phyloP scores from a whole-genome alignment of 2,329 filamentous ascomycete species.

The Apiospora malaysiana region DNA sequence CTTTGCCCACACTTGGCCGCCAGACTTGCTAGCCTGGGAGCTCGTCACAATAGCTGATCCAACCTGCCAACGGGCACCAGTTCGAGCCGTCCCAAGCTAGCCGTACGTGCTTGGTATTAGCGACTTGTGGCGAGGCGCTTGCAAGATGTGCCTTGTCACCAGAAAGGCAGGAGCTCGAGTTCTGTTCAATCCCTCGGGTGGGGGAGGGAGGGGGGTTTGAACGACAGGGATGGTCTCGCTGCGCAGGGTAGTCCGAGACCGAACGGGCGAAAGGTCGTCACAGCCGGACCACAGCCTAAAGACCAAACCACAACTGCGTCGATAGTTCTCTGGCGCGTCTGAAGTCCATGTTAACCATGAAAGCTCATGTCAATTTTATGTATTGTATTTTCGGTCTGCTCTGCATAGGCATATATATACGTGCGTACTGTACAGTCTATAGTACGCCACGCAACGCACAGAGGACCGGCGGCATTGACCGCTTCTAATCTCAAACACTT shows the following conservation, averaged over 20 bases:
- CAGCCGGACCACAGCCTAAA: constrained; percentile 9
- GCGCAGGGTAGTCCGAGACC: constrained; percentile 6
- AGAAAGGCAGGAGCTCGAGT: constrained; percentile 16
- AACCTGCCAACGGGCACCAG: constrained; percentile 15
- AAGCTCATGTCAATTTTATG: background rate
- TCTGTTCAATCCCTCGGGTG: background rate
- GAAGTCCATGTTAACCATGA: background rate
- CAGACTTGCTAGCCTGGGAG: background rate
- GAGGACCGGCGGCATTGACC: constrained; percentile 1
- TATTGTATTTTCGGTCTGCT: background rate
- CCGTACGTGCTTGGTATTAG: background rate
- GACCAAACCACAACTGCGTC: constrained; percentile 13
- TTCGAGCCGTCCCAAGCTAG: constrained; percentile 9
- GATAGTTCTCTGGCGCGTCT: constrained; percentile 12
- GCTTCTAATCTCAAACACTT: constrained; percentile 13
- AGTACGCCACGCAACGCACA: background rate
- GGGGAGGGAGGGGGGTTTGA: constrained; percentile 1
- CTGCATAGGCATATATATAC: background rate
- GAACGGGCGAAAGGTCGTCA: constrained; percentile 8
- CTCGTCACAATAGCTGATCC: constrained; percentile 2
- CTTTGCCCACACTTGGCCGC: constrained; percentile 12
- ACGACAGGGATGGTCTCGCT: constrained; percentile 7
- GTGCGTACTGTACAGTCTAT: background rate
- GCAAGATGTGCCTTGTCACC: constrained; percentile 15
- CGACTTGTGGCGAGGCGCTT: constrained; percentile 10